Conservation (phyloP, 768 basidiomycete genomes). For the Podaxis sp. region DNA sequence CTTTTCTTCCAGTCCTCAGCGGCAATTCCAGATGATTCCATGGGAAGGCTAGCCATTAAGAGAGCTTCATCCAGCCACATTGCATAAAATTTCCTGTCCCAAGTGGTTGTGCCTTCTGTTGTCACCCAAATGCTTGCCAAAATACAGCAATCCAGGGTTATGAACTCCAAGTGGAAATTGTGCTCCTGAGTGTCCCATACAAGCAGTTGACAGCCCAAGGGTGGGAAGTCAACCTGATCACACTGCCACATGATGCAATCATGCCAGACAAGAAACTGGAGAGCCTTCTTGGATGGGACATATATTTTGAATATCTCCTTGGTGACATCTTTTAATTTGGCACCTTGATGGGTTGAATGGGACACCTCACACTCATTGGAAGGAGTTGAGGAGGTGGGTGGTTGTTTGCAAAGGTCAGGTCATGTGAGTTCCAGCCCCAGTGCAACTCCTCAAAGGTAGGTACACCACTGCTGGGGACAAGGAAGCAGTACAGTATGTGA, state of each 20-base stretch:
- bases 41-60: neutral
- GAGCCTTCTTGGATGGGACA: neutral
- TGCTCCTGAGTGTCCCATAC: constrained; percentile 20
- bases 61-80: constrained; percentile 8
- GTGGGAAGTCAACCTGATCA: neutral
- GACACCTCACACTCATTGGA: neutral
- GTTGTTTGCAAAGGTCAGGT: neutral
- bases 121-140: neutral
- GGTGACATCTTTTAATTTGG: neutral
- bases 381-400: neutral
- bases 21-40: neutral
- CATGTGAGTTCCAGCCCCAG: neutral
- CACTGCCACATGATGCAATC: neutral
- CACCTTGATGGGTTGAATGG: neutral
- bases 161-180: constrained; percentile 19
- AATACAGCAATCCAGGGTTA: constrained; percentile 14
- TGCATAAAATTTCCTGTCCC: neutral
- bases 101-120: neutral
- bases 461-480: neutral
- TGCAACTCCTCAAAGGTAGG: neutral
- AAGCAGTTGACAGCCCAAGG: neutral
- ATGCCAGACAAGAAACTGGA: neutral
- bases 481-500: neutral
- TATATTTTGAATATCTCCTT: neutral
- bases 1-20: constrained; percentile 9